Conservation (phyloP, 2,329 filamentous ascomycete genomes). For the Monosporascus sp. region DNA sequence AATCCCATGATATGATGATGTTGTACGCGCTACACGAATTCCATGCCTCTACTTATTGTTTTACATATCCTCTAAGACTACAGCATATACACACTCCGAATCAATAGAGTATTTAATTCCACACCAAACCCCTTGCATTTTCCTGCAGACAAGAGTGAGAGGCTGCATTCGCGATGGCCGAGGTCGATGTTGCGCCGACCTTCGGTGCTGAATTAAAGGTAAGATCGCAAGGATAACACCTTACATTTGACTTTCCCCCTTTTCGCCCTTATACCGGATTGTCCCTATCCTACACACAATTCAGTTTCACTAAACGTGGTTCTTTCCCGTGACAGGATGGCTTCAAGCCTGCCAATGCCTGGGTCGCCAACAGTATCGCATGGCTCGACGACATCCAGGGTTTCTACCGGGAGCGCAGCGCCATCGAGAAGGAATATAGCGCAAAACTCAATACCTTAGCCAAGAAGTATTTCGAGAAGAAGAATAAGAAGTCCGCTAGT, state of each 20-base stretch:
- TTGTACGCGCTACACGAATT: conserved; percentile 1
- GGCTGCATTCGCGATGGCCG: conserved; percentile 56
- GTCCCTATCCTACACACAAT: conserved; percentile 13
- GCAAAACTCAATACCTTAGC: conserved; percentile 80
- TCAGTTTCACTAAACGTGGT: conserved; percentile 4
- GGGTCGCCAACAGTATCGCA: conserved; percentile 81
- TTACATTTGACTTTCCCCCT: conserved; percentile 12
- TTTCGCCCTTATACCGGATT: conserved; percentile 2
- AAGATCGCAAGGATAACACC: conserved; percentile 7
- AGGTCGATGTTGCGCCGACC: conserved; percentile 74
- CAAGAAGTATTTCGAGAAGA: conserved; percentile 97
- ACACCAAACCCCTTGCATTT: no score
- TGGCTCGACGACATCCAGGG: conserved; percentile 97
- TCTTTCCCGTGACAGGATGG: conserved; percentile 61
- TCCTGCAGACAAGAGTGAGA: background rate
- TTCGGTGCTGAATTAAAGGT: conserved; percentile 96
- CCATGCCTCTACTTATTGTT: conserved; percentile 13
- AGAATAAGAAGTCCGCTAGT: conserved; percentile 79
- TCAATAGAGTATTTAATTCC: no score
- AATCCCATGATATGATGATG: background rate
- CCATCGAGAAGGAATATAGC: conserved; percentile 95
- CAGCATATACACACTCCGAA: no score
- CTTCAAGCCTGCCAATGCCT: conserved; percentile 90
- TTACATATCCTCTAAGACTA: no score
- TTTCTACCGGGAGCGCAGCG: conserved; percentile 92